Evolutionary conservation across 1,284 basidiomycete species (phyloP), one percentile per base, ranked within the genome.

Genomic region (Sporisorium sorghi): DNA sequence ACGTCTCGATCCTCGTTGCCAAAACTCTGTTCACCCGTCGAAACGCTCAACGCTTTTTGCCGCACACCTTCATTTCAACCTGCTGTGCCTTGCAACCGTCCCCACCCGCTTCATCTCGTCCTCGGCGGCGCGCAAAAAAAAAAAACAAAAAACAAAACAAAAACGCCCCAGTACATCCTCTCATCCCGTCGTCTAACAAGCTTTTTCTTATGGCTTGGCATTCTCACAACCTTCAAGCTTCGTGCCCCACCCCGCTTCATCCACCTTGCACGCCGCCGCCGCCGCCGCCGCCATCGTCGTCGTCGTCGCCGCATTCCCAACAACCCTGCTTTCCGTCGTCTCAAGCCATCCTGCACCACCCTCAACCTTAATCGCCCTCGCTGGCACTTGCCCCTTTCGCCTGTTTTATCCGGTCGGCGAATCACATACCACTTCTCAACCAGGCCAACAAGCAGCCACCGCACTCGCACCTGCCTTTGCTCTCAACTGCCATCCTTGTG

Each of bases 41-140:
- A 14, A 28, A 44, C 44, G 23, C 44, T 30, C 42, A 43, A 23
- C 42, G 21, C 9, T n/a, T 17, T 11, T 35, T 7, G 6, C 35
- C n/a, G 35, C 35, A 28, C 26, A 30, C 44, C 28, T 14, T 46
- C 26, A 15, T 46, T n/a, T 5, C 21, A 14, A 1, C 17, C 15
- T 26, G 9, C 26, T 17, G 44, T 28, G 44, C 26, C 44, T 46
- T 46, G 28, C 44, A 46, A 46, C 44, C 26, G 44, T 46, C n/a
- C 44, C 44, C 44, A n/a, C 44, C 44, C 15, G 28, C 9, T 46
- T 46, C 44, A 46, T 46, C 44, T 26, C 28, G 43, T 4, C 26
- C 24, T 26, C 24, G 23, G 43, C 43, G n/a, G 43, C 43, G 24
- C 23, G 24, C 43, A n/a, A n/a, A n/a, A n/a, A n/a, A n/a, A n/a